Evolutionary conservation across 2,329 filamentous ascomycete genomes (phyloP), one percentile per base, ranked within the genome.

Genomic region (Penicillium sp.): DNA sequence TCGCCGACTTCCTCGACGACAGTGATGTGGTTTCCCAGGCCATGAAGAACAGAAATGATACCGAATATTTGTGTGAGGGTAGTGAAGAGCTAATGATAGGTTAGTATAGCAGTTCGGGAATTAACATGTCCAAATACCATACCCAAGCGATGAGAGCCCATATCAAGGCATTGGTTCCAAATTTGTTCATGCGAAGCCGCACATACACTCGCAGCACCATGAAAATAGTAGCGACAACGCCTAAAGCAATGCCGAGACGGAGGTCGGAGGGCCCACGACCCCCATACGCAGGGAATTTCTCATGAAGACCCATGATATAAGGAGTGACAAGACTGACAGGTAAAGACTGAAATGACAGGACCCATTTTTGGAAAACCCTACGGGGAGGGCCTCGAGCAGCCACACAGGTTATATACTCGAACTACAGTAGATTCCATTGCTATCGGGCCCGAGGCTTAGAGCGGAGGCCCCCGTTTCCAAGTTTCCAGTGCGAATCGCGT

Each of bases 21-120:
- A 13, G 54, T 53, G 36, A 63, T 60, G 29, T 63, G 59, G 40
- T 63, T 63, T 24, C 61, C 61, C 9, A 63, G 54, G n/a, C 61
- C 61, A 11, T 63, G 59, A 5, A 62, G 54, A 24, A 60, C 52
- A 11, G 61, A 55, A 2, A 63, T 32, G 14, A 63, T 48, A 31
- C 59, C 61, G 22, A 63, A 62, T 14, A 55, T 31, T 47, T 61
- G 61, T 2, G 59, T 62, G n/a, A 62, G 38, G 14, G 59, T 34
- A 11, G 61, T 63, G 13, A 63, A 55, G 4, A 61, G 38, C 60
- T 63, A 36, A 21, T 22, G 2, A 4, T 21, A 11, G 0, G 16
- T 58, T 38, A 56, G 42, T 54, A 47, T 31, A 39, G 5, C 14
- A 4, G 32, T 42, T 5, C 5, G n/a, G 10, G 16, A 11, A 8